Conservation (phyloP, 257 asterid species). For the Misopates orontium region DNA sequence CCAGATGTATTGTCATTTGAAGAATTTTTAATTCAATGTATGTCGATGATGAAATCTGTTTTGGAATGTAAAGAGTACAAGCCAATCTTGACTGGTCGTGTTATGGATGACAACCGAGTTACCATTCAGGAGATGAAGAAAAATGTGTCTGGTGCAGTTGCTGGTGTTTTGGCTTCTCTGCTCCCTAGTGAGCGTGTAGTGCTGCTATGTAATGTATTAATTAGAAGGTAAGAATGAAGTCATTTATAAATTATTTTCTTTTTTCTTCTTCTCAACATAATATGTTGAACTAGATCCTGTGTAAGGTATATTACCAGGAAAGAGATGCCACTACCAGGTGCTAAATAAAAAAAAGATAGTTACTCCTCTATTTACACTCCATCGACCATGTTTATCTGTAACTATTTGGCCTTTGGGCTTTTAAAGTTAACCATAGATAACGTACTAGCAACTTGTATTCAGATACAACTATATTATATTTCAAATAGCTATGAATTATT, state of each 20-base stretch:
- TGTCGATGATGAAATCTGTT: constrained; percentile 82
- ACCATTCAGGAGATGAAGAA: constrained; percentile 86
- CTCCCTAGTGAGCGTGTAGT: constrained; percentile 83
- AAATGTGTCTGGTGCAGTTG: constrained; percentile 64
- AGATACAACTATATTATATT: constrained; percentile 1
- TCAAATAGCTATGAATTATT: neutral
- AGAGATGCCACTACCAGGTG: constrained; percentile 12
- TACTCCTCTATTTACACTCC: neutral
- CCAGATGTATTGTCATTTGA: constrained; percentile 67
- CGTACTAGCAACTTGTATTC: constrained; percentile 8
- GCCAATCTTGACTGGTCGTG: constrained; percentile 81
- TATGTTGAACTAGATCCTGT: constrained; percentile 19
- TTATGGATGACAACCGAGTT: constrained; percentile 73
- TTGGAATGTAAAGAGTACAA: constrained; percentile 93
- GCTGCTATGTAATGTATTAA: constrained; percentile 78
- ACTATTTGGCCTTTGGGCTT: constrained; percentile 1
- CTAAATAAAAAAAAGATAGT: neutral
- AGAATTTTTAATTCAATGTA: constrained; percentile 82
- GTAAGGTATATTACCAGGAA: constrained; percentile 16
- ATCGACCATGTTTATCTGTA: neutral
- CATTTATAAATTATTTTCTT: constrained; percentile 18
- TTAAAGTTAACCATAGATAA: constrained; percentile 4
- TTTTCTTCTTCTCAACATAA: constrained; percentile 1
- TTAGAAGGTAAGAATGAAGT: constrained; percentile 61
- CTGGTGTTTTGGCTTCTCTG: constrained; percentile 72